phyloP scores from a whole-genome alignment of 192 early-diverging fungal species.

The Backusella morwellensis region DNA sequence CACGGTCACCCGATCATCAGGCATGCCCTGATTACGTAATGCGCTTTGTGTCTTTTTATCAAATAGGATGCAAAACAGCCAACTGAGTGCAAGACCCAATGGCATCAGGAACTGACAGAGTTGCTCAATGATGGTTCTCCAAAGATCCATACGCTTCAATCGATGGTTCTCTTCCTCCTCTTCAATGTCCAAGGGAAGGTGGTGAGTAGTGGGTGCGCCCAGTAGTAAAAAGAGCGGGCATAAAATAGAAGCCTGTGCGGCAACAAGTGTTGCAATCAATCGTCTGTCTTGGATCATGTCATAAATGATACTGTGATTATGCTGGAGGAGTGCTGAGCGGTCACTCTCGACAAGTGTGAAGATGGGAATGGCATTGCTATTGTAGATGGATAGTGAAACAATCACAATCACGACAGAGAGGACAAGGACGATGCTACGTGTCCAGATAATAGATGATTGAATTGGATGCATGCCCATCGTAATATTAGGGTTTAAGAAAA shows the following conservation, averaged over 20 bases:
- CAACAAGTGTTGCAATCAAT: conserved; percentile 25
- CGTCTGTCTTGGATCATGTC: conserved; percentile 27
- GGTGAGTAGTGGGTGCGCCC: not conserved
- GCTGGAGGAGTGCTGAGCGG: not conserved
- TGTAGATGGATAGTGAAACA: conserved; percentile 10
- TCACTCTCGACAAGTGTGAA: conserved; percentile 4
- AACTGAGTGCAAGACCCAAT: conserved; percentile 18
- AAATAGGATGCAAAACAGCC: conserved; percentile 26
- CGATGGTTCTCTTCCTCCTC: not conserved
- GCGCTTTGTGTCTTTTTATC: conserved; percentile 11
- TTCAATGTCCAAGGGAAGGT: not conserved
- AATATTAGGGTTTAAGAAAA: not conserved
- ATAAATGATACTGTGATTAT: not conserved
- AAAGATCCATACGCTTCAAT: not conserved
- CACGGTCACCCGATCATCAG: not conserved
- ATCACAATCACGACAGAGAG: conserved; percentile 7
- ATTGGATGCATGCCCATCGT: not conserved
- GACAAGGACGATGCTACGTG: not conserved
- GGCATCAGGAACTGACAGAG: conserved; percentile 26
- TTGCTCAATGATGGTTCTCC: conserved; percentile 13
- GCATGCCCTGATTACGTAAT: not conserved
- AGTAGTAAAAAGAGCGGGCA: conserved; percentile 23
- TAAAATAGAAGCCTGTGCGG: conserved; percentile 29
- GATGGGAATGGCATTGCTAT: not conserved
- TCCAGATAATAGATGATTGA: conserved; percentile 10